Percentiles rank a stretch among this genome's conserved stretches.
Evolutionary conservation across 495 filamentous ascomycete species (phyloP).

Genomic region (Podospora pseudocomata): DNA sequence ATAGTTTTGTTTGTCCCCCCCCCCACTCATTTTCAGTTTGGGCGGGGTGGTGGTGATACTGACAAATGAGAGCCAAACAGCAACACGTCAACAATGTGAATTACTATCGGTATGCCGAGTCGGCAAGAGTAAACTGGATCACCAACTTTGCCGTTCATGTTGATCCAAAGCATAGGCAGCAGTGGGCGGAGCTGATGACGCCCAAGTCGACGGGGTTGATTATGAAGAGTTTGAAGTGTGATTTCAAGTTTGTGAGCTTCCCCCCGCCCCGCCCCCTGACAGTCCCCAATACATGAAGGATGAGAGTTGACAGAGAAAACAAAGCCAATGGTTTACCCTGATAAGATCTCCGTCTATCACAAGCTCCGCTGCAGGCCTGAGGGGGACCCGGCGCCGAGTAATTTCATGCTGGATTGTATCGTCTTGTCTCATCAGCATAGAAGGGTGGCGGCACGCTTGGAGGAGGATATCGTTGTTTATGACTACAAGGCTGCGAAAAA

Average conservation of each 20-base stretch:
- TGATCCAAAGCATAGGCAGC: slow-evolving; percentile 59
- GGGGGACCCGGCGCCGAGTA: slow-evolving; percentile 26
- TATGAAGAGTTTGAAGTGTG: slow-evolving; percentile 71
- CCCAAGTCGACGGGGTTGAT: slow-evolving; percentile 70
- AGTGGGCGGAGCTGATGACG: slow-evolving; percentile 70
- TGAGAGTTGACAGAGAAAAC: slow-evolving; percentile 4
- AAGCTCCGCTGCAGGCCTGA: slow-evolving; percentile 56
- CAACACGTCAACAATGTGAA: slow-evolving; percentile 78
- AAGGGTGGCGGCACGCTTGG: slow-evolving; percentile 70
- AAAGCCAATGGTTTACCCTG: slow-evolving; percentile 85
- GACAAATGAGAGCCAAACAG: slow-evolving; percentile 21
- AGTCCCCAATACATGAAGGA: background rate
- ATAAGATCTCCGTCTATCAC: slow-evolving; percentile 84
- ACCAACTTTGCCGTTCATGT: slow-evolving; percentile 67
- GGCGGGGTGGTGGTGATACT: background rate
- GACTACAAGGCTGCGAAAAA: slow-evolving; percentile 66
- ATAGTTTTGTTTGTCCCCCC: slow-evolving; percentile 44
- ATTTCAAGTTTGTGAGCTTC: slow-evolving; percentile 83
- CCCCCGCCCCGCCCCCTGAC: background rate
- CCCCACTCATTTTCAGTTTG: slow-evolving; percentile 11
- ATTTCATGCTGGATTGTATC: slow-evolving; percentile 52
- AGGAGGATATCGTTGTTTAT: slow-evolving; percentile 82
- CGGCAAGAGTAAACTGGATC: slow-evolving; percentile 78
- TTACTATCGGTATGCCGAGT: slow-evolving; percentile 83
- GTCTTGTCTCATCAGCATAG: slow-evolving; percentile 78